phyloP scores from a whole-genome alignment of 352 stramenopile genomes.

The Phytophthora multivora region DNA sequence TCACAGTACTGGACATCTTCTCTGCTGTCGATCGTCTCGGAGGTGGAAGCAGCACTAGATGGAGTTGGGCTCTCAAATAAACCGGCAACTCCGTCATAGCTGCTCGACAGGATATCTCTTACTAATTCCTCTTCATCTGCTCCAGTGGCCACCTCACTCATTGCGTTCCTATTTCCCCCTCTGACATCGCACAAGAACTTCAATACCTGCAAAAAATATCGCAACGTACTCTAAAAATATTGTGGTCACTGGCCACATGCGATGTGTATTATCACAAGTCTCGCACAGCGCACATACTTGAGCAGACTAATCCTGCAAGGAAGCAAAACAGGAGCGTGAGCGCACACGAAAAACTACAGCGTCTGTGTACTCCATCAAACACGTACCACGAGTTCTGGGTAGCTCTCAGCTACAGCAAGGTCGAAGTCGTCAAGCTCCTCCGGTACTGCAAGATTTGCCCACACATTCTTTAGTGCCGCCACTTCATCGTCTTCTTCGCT shows the following conservation, averaged over 20 bases:
- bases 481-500: slow-evolving; percentile 15
- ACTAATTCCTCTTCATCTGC: slow-evolving; percentile 12
- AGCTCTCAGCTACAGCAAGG: slow-evolving; percentile 43
- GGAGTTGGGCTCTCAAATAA: slow-evolving; percentile 1
- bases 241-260: slow-evolving; percentile 14
- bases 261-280: slow-evolving; percentile 22
- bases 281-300: not conserved
- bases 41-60: slow-evolving; percentile 36
- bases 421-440: slow-evolving; percentile 41
- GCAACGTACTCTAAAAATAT: slow-evolving; percentile 36
- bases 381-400: slow-evolving; percentile 49
- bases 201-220: slow-evolving; percentile 13
- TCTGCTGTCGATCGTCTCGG: slow-evolving; percentile 46
- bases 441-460: slow-evolving; percentile 28
- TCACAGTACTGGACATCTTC: slow-evolving; percentile 44
- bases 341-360: not conserved
- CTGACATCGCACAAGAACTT: slow-evolving; percentile 3
- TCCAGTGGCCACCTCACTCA: slow-evolving; percentile 3
- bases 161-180: slow-evolving; percentile 20
- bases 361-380: slow-evolving; percentile 1
- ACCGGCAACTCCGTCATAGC: not conserved
- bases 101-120: not conserved
- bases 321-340: slow-evolving; percentile 1
- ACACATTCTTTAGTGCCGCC: slow-evolving; percentile 25
- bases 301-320: slow-evolving; percentile 25